Base-by-base conservation (phyloP, 768 basidiomycete genomes). In the Dendrothele bispora region DNA sequence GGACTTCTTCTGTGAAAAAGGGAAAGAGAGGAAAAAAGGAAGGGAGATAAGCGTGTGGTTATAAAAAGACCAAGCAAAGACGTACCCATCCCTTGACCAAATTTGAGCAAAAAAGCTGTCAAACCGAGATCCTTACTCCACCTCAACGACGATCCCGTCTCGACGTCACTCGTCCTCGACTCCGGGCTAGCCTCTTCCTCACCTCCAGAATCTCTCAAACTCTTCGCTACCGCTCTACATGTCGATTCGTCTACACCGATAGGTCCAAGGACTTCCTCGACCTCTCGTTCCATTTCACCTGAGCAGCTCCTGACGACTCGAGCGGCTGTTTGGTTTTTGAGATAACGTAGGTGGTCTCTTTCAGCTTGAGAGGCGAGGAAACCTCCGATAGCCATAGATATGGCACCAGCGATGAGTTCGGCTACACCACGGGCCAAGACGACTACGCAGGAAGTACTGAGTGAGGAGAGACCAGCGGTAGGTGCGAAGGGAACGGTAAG, bases 371-470 rank as follows among this genome's bases (percentile, higher is more conserved):
- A 93, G 3, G 94, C 94, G 41, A 99, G 85, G 78, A 95, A 98
- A 17, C 95, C 95, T 44, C 97, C 97, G 32, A 99, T 89, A 51
- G 95, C 97, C 95, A 99, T 99, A 2, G 90, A 93, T 38, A 98
- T 90, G 11, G 95, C 91, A 5, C 97, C 97, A 1, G 95, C 92
- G 48, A 95, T 91, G 55, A 99, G 85, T 64, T 99, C 97, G 1
- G 97, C 95, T 28, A 97, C 71, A 14, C 97, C 97, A n/a, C n/a
- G n/a, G 44, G 93, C 95, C 24, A 95, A 79, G 40, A 95, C 87
- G 53, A 99, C 97, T n/a, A 98, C 77, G 46, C 78, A 83, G 6
- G 91, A 93, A 50, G 89, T 84, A 39, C 95, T 95, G 30, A 97
- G 77, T 10, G 93, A 87, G 10, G 90, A 89, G 21, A 95, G 78